phyloP scores from a whole-genome alignment of 345 rosid species.

The Odontarrhena argentea region DNA sequence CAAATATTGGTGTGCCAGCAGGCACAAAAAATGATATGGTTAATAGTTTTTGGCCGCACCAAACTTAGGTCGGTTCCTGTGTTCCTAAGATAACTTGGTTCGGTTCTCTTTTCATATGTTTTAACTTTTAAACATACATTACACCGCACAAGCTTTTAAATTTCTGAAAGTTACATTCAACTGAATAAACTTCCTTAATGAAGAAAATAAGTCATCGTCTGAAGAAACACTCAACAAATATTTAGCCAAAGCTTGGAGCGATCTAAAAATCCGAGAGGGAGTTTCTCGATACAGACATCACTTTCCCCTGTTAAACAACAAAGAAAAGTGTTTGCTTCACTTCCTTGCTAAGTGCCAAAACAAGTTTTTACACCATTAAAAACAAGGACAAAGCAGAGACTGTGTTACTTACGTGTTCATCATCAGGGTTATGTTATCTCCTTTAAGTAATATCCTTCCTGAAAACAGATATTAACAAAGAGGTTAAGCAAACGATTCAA shows the following conservation, averaged over 20 bases:
- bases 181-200: no score
- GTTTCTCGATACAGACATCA: slow-evolving; percentile 22
- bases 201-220: slow-evolving; percentile 15
- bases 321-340: neutral
- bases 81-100: no score
- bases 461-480: slow-evolving; percentile 16
- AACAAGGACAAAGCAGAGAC: neutral
- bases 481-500: neutral
- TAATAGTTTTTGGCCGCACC: no score
- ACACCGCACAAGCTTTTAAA: slow-evolving; percentile 21
- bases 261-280: slow-evolving; percentile 10
- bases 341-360: neutral
- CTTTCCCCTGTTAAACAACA: slow-evolving; percentile 36
- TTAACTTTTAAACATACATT: neutral
- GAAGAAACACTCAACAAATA: slow-evolving; percentile 15
- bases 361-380: neutral
- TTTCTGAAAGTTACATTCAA: slow-evolving; percentile 4
- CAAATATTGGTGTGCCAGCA: no score
- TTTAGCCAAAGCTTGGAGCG: slow-evolving; percentile 20
- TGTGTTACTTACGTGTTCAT: slow-evolving; percentile 75
- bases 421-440: slow-evolving; percentile 91
- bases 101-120: neutral
- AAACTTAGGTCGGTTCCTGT: no score
- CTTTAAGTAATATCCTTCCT: slow-evolving; percentile 93
- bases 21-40: no score